Conservation (phyloP, 495 filamentous ascomycete genomes). For the Hypomontagnella monticulosa region DNA sequence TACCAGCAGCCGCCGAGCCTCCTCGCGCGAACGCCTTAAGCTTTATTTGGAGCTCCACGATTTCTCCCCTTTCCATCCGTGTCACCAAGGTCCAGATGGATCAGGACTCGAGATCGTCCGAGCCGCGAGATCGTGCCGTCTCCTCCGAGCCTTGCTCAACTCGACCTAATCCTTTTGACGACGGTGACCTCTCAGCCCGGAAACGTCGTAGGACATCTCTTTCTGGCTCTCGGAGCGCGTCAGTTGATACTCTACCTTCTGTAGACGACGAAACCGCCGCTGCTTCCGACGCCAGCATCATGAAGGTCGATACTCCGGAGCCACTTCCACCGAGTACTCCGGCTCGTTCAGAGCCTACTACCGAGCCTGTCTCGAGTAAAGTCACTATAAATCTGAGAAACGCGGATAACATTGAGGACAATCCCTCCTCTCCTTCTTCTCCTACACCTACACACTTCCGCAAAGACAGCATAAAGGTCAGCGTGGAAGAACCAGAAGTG, state of each 20-base stretch:
- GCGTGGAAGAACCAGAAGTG: constrained; percentile 54
- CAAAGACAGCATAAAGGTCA: constrained; percentile 47
- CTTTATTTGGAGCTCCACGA: constrained; percentile 47
- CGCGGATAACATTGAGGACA: constrained; percentile 50
- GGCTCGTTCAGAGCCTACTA: constrained; percentile 42
- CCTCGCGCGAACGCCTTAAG: constrained; percentile 49
- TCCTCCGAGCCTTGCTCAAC: constrained; percentile 69
- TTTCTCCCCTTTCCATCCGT: constrained; percentile 25
- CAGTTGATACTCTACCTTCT: constrained; percentile 51
- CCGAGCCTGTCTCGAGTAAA: constrained; percentile 55
- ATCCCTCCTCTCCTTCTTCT: constrained; percentile 58
- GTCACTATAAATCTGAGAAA: constrained; percentile 65
- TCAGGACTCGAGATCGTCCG: constrained; percentile 58
- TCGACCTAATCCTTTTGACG: constrained; percentile 66
- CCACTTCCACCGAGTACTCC: constrained; percentile 53
- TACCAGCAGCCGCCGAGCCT: constrained; percentile 48
- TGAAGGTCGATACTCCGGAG: constrained; percentile 54
- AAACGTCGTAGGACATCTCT: constrained; percentile 62
- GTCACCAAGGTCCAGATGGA: constrained; percentile 59
- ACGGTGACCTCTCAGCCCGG: constrained; percentile 59
- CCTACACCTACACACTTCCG: constrained; percentile 47
- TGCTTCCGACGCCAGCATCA: constrained; percentile 47
- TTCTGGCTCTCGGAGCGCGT: constrained; percentile 53
- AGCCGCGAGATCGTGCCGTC: constrained; percentile 64
- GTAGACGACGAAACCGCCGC: constrained; percentile 32